Evolutionary conservation across 176 grass and related monocot species (phyloP), one percentile per base, ranked within the genome.

Genomic region (Oryza brachyantha): DNA sequence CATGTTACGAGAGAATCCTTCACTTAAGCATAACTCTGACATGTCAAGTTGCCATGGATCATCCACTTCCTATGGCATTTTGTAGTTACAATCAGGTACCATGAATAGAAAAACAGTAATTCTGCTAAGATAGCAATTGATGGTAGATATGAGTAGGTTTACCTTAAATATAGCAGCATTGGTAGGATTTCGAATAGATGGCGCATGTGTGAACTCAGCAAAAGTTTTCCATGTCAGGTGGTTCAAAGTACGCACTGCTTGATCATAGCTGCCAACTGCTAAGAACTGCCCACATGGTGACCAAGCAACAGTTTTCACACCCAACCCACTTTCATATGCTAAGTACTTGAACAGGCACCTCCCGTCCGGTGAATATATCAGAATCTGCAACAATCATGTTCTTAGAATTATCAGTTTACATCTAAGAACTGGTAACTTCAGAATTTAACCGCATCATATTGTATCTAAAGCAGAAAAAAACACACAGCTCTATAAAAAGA

Each of bases 221-320:
- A 99, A 99, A 29, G 90, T 93, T 93, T 89, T 99, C 96, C 96
- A 99, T 21, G 96, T 99, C 66, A 99, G 76, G 68, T 99, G 96
- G 84, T 95, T 99, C 64, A 99, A 77, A 52, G 74, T 73, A 36
- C 96, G 83, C 9, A 99, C 86, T 46, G 82, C 79, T 83, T 99
- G 96, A 84, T 99, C 92, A 84, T 93, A 99, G 83, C 96, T 95
- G 35, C 96, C 96, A 61, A 99, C 96, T 75, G 90, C 92, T 81
- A 95, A 81, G 72, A 99, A 99, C 34, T 95, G 92, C 16, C 96
- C 88, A 61, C 96, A 95, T 32, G 90, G 92, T 67, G 96, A 99
- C 96, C 96, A 99, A 52, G 85, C 81, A 84, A 99, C 92, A 73
- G 88, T 87, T 92, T 99, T 99, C 31, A 95, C 96, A 61, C 96